Evolutionary conservation across 164 flowering plant genomes (phyloP), one percentile per base, ranked within the genome.

Genomic region (Aristolochia fimbriata): DNA sequence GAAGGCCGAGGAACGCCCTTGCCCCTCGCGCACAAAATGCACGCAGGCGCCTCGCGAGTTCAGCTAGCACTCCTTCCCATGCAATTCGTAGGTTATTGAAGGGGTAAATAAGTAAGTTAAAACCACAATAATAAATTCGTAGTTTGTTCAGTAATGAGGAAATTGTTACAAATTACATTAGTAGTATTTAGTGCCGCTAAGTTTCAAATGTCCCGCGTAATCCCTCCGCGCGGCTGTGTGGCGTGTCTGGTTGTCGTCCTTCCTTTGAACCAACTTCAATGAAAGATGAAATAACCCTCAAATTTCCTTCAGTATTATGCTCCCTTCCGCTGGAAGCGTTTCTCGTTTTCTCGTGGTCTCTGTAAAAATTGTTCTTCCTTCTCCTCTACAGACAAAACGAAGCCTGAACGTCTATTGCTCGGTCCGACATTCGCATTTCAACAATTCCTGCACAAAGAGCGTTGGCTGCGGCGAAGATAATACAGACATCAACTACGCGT

Each of bases 401-500:
- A 37, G 43, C 46, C 14, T 20, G 4, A n/a, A 17, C 59, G n/a
- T 31, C 59, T 56, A 23, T 43, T 23, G 23, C 24, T 52, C 55
- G 19, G 23, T 14, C 13, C 62, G n/a, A 45, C 24, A 30, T 31
- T 33, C 16, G 12, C 46, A n/a, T 4, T 51, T 23, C 15, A 23
- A 1, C 53, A 17, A 41, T 19, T 21, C 60, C 60, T 58, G 15
- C 14, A 25, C 27, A 41, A 33, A 23, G 17, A 22, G 22, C 22
- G 8, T 20, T 13, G 19, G 9, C 0, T 49, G n/a, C 0, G 14
- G 22, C 8, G 22, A 49, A 49, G 19, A 17, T 20, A 49, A 49
- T 19, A 49, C 8, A 15, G 24, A 15, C 15, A 25, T 33, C 55
- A 31, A 50, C 59, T 55, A 54, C 65, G 46, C 45, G n/a, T 66